Evolutionary conservation across 108 stramenopile genomes (phyloP).

Genomic region (Cylindrotheca closterium): DNA sequence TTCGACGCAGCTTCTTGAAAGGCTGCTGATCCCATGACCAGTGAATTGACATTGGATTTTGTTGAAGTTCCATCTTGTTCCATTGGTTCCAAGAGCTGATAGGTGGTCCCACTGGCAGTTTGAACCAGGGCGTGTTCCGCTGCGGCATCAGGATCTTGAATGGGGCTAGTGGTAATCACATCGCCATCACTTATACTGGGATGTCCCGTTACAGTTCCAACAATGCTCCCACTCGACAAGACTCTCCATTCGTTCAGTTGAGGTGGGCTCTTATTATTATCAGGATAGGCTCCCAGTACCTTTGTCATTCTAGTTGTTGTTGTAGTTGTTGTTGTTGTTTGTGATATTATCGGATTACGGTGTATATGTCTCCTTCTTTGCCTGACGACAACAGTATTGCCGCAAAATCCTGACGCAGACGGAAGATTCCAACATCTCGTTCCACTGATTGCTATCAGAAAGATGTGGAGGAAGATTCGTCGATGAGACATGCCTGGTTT

Average conservation of each 20-base stretch:
- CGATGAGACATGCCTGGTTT: no score
- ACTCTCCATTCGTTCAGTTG: slow-evolving; percentile 73
- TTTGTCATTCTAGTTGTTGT: no score
- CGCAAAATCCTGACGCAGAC: no score
- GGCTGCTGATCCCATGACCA: slow-evolving; percentile 5
- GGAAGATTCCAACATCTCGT: no score
- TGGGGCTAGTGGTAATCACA: slow-evolving; percentile 71
- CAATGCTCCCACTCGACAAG: slow-evolving; percentile 53
- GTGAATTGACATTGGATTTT: neutral
- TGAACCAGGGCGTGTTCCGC: slow-evolving; percentile 44
- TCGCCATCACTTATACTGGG: slow-evolving; percentile 77
- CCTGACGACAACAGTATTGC: no score
- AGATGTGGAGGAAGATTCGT: no score
- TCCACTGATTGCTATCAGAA: no score
- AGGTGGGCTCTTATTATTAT: no score
- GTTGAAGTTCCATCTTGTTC: neutral
- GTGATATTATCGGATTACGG: no score
- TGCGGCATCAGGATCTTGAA: slow-evolving; percentile 45
- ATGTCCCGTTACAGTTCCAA: slow-evolving; percentile 69
- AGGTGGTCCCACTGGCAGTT: slow-evolving; percentile 73
- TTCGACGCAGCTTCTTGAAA: slow-evolving; percentile 20
- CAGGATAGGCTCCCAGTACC: no score
- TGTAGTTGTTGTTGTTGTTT: no score
- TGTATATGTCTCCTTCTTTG: no score
- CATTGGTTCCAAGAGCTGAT: slow-evolving; percentile 45